These are phyloP conservation scores for Trichophaea hybrida DNA, from an alignment of 2,329 filamentous ascomycete genomes.

Conservation along the genomic window DNA sequence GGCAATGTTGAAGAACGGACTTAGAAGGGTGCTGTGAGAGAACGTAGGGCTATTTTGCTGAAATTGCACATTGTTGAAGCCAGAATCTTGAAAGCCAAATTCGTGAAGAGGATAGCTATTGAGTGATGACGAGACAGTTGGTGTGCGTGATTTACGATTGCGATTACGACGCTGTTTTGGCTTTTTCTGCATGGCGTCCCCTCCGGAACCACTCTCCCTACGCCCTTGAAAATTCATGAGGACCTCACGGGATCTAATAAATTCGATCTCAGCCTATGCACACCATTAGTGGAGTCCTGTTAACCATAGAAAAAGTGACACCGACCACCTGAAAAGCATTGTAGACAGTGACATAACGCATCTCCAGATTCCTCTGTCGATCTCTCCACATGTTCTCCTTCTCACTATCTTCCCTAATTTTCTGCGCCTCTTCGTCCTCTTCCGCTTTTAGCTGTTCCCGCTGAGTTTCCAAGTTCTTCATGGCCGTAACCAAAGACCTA, in stretches of 20 bases:
- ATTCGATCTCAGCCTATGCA: conserved; percentile 27
- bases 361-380: conserved; percentile 41
- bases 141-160: conserved; percentile 33
- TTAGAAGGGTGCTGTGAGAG: conserved; percentile 33
- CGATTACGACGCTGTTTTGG: conserved; percentile 31
- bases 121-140: conserved; percentile 29
- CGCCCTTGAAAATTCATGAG: conserved; percentile 30
- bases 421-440: conserved; percentile 39
- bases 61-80: conserved; percentile 35
- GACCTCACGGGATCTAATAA: conserved; percentile 18
- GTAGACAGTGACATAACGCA: conserved; percentile 31
- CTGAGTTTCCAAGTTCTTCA: conserved; percentile 60
- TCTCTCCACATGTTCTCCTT: conserved; percentile 44
- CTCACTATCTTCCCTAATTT: conserved; percentile 33
- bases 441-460: conserved; percentile 49
- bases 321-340: conserved; percentile 20
- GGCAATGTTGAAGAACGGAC: conserved; percentile 42
- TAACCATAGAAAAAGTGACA: not conserved
- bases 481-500: conserved; percentile 52
- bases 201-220: conserved; percentile 23
- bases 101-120: conserved; percentile 33
- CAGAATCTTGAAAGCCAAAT: conserved; percentile 30
- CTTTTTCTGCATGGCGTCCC: conserved; percentile 23
- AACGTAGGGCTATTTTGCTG: conserved; percentile 33
- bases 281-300: not conserved